phyloP scores from a whole-genome alignment of 495 filamentous ascomycete species.

The Talaromyces proteolyticus region DNA sequence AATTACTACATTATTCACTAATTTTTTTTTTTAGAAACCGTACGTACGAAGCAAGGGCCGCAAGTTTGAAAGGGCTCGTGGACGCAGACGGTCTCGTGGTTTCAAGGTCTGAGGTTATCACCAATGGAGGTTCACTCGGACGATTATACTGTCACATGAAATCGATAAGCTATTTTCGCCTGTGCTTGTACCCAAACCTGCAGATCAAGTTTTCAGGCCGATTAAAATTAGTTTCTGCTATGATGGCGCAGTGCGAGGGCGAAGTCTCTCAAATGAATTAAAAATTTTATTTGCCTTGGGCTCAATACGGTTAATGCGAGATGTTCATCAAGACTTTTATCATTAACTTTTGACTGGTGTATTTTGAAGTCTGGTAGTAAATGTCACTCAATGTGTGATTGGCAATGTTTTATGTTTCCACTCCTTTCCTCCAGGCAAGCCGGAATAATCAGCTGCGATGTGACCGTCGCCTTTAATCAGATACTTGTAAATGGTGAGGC shows the following conservation, averaged over 20 bases:
- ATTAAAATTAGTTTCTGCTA: not conserved
- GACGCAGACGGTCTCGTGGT: slow-evolving; percentile 89
- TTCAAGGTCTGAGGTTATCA: slow-evolving; percentile 84
- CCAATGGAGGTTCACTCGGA: slow-evolving; percentile 3
- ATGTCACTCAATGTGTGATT: not conserved
- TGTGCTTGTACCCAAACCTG: not conserved
- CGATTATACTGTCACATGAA: not conserved
- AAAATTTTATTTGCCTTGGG: not conserved
- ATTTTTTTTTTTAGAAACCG: slow-evolving; percentile 62
- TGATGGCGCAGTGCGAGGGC: not conserved
- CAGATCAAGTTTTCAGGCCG: not conserved
- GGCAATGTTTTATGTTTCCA: slow-evolving; percentile 64
- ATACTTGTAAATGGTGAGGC: slow-evolving; percentile 96
- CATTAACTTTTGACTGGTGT: not conserved
- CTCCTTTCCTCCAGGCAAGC: slow-evolving; percentile 52
- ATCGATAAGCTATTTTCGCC: not conserved
- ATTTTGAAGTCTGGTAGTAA: not conserved
- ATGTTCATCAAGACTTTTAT: not conserved
- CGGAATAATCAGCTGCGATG: slow-evolving; percentile 64
- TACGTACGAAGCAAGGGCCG: slow-evolving; percentile 96
- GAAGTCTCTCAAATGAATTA: not conserved
- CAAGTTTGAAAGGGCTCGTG: slow-evolving; percentile 98
- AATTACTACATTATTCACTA: slow-evolving; percentile 10
- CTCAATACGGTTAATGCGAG: not conserved
- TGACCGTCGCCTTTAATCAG: slow-evolving; percentile 78